These are phyloP conservation scores for Pisolithus sp. DNA, from an alignment of 768 basidiomycete species.

Conservation along the genomic window DNA sequence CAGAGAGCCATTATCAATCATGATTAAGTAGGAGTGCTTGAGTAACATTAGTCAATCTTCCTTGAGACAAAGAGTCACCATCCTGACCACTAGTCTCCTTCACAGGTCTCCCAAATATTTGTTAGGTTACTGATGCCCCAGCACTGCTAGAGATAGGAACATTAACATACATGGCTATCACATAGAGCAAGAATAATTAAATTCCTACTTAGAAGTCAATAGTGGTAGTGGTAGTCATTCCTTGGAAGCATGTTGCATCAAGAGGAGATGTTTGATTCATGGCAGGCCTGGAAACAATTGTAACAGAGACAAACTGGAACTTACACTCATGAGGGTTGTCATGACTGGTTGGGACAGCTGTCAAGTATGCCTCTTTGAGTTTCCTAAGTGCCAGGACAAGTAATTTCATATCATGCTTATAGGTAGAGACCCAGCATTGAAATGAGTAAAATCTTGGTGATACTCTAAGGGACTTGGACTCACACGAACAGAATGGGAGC, in stretches of 20 bases:
- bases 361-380: conserved; percentile 97
- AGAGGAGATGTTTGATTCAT: conserved; percentile 92
- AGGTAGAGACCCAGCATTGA: conserved; percentile 71
- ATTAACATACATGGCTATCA: not conserved
- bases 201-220: conserved; percentile 73
- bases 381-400: conserved; percentile 96
- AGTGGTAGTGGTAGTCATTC: conserved; percentile 95
- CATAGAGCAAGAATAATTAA: conserved; percentile 17
- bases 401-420: conserved; percentile 98
- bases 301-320: conserved; percentile 9
- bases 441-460: not conserved
- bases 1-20: no score
- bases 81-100: conserved; percentile 98
- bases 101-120: conserved; percentile 96
- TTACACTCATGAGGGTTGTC: conserved; percentile 98
- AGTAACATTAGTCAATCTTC: no score
- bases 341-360: conserved; percentile 97
- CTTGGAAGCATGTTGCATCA: conserved; percentile 98
- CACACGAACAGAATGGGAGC: conserved; percentile 98
- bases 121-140: conserved; percentile 99
- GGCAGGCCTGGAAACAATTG: conserved; percentile 54
- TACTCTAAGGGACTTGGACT: conserved; percentile 21
- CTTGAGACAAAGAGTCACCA: conserved; percentile 98
- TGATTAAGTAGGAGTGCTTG: no score
- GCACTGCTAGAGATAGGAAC: conserved; percentile 54